phyloP scores from a whole-genome alignment of 164 flowering plant species.

The Magnolia kwangsiensis region DNA sequence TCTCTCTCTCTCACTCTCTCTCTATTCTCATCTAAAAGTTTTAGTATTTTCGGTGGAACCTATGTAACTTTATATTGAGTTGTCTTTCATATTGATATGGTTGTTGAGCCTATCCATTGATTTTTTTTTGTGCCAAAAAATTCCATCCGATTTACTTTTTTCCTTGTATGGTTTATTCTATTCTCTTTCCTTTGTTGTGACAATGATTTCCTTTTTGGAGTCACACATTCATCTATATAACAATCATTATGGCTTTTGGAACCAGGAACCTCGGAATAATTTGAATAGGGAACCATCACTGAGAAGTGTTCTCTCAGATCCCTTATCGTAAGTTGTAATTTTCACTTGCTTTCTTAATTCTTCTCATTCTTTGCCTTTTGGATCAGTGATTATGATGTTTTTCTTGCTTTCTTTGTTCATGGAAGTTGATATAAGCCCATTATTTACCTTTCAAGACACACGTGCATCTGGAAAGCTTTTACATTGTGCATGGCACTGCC shows the following conservation, averaged over 20 bases:
- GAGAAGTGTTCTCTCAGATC: slow-evolving; percentile 90
- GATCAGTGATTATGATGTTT: not conserved
- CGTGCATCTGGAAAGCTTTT: not conserved
- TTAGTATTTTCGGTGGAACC: too few species aligned
- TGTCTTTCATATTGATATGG: not conserved
- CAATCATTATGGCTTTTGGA: slow-evolving; percentile 11
- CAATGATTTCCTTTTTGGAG: not conserved
- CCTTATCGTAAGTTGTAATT: slow-evolving; percentile 71
- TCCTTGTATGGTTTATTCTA: too few species aligned
- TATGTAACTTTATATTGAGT: not conserved
- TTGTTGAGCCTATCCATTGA: not conserved
- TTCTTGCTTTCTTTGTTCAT: not conserved
- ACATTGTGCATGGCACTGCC: too few species aligned
- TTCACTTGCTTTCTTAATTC: slow-evolving; percentile 5
- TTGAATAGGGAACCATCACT: slow-evolving; percentile 62
- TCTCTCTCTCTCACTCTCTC: too few species aligned
- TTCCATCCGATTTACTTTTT: too few species aligned
- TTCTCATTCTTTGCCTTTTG: not conserved
- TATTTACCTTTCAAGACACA: not conserved
- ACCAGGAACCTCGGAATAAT: slow-evolving; percentile 55
- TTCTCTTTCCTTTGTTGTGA: not conserved
- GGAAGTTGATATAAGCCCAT: not conserved
- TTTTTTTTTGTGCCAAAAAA: not conserved
- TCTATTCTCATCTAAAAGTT: too few species aligned
- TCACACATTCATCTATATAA: not conserved